Base-by-base conservation (phyloP, 306 rosid genomes). In the Trifolium dubium region DNA sequence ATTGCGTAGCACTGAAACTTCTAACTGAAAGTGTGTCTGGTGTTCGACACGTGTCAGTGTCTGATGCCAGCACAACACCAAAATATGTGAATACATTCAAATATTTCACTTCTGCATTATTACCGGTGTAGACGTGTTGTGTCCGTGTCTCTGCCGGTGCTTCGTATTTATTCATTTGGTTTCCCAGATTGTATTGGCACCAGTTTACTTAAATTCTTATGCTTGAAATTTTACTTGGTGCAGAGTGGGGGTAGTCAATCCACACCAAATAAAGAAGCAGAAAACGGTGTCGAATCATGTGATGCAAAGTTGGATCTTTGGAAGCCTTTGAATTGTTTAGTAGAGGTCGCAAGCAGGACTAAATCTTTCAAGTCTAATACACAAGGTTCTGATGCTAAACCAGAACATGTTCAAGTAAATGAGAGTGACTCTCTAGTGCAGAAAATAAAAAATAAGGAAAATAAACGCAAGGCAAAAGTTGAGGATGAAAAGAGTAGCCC, bases 281-380 rank as follows among this genome's bases (percentile, higher is more conserved):
- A 79, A 77, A 92, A 89, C 71, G 90, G 85, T 68, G 82, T 76
- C 11, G 86, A 92, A 77, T 66, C 80, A 40, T 71, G 84, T 82
- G 92, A 87, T 47, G 86, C 92, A 69, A 92, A 92, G 79, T 41
- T 75, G 82, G 99, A 92, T 81, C 92, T 91, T 59, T 92, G 99
- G 99, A 89, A 89, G 81, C 97, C 99, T 9, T 81, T 94, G 75
- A 94, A 89, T 79, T 92, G 72, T 78, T 84, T 94, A 77, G 99
- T 92, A 46, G 99, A 94, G 83, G 92, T 86, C 19, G 97, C 99
- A 66, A 87, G 92, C 77, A 83, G 97, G 85, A 92, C 89, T 74
- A 94, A 92, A 79, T 83, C 91, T 80, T 84, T 80, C 77, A 94
- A 89, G 85, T 80, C 97, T 65, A 86, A 76, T 81, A 69, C 78